Base-by-base conservation (phyloP, 352 stramenopile genomes). In the Phytophthora citrophthora region DNA sequence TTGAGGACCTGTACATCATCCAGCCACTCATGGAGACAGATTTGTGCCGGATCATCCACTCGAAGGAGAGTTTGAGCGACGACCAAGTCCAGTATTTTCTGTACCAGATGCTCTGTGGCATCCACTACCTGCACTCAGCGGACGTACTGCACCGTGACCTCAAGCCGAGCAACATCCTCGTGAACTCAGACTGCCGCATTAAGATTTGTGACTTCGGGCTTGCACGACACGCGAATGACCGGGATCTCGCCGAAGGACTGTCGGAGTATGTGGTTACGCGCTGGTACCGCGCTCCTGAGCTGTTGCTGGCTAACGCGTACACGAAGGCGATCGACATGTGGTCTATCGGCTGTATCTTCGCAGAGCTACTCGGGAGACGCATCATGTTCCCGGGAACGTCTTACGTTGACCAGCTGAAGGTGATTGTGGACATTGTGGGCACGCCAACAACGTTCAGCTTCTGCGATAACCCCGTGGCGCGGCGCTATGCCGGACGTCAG, bases 341-440 rank as follows among this genome's bases (percentile, higher is more conserved):
- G 96, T 95, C 88, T 54, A 97, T 99, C 32, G 98, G 98, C 11
- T 99, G 98, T 72, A 99, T 99, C 58, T 99, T 99, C 64, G 98
- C 91, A 2, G 98, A 99, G 76, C 82, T 99, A 15, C 83, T 99
- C 12, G 86, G 89, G 3, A 81, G 98, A 2, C 70, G 78, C 2
- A 83, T 95, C 51, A 75, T 96, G 39, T 96, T 96, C 41, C 86
- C 88, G 3, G 88, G 88, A 11, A 90, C 85, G 44, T 94, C 84
- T 9, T 96, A 95, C 59, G 86, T 96, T 20, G 86, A 96, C 59
- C 88, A 96, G 58, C 73, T 96, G 39, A 94, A 94, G 59, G 75
- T 93, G 24, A 95, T 96, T 49, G 78, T 96, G 9, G 88, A 94
- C 47, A 81, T 96, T 46, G 83, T 96, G 18, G 88, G 88, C 20